Base-by-base conservation (phyloP, 164 flowering plant species). In the Chimonanthus salicifolius region DNA sequence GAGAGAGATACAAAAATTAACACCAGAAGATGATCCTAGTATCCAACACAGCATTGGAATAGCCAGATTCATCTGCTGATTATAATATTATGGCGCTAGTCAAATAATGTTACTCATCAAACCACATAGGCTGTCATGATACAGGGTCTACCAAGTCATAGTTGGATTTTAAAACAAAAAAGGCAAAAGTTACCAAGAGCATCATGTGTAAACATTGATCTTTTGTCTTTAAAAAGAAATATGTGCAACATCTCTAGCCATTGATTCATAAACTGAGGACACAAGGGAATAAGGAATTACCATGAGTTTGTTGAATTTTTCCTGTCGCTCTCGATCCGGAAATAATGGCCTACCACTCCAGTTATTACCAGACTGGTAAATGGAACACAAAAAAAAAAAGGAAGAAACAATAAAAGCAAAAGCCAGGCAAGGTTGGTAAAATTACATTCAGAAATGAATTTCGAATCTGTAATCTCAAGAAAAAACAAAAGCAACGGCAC, bases 221-320 rank as follows among this genome's bases (percentile, higher is more conserved):
- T 33, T 33, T 33, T 33, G 33, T 33, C 33, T 33, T 33, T 33
- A 33, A 33, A 33, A 33, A 33, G 33, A 33, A 33, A 33, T 33
- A 33, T 33, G 33, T 33, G 33, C 33, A 1, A 33, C 33, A 33
- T 33, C 33, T 33, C 33, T 33, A 33, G 33, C 33, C 33, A 33
- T 33, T 33, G 33, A 33, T 33, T 33, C 33, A 33, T 49, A 45
- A 13, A 71, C 47, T 9, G 58, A 60, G 18, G 64, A 60, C 11
- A 18, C n/a, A 58, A 47, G 33, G 64, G 5, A 75, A 48, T 60
- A 43, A 75, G 74, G 68, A 78, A 77, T 88, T 93, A 95, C 99
- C 99, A 95, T 95, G 90, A 95, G 98, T 78, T 94, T 93, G 83
- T 94, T 90, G 81, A 95, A 93, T 73, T 95, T 95, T 74, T 93